phyloP scores from a whole-genome alignment of 495 filamentous ascomycete genomes.

The Collariella sp. region DNA sequence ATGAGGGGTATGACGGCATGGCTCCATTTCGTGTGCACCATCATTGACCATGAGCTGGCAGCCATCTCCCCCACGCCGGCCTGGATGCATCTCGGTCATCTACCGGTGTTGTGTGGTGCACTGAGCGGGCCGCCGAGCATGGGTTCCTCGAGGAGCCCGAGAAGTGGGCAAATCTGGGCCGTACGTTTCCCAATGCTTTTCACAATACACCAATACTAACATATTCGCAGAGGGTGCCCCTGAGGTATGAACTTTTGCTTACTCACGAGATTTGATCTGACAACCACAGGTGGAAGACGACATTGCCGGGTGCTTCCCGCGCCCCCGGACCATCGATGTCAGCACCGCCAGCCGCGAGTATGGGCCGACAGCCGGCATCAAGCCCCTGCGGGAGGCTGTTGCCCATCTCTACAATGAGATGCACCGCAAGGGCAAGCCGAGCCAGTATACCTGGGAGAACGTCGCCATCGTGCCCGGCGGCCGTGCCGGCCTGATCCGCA shows the following conservation, averaged over 20 bases:
- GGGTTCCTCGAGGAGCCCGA: conserved; percentile 75
- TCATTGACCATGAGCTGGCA: neutral
- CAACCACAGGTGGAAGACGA: conserved; percentile 63
- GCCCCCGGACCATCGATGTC: conserved; percentile 76
- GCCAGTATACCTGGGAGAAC: conserved; percentile 96
- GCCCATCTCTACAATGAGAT: conserved; percentile 88
- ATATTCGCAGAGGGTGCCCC: conserved; percentile 61
- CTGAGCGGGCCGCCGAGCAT: conserved; percentile 69
- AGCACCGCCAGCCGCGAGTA: conserved; percentile 73
- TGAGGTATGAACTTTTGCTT: conserved; percentile 38
- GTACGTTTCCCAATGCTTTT: conserved; percentile 11
- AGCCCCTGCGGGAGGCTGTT: conserved; percentile 79
- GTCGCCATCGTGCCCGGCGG: conserved; percentile 97
- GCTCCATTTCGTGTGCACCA: too few species aligned
- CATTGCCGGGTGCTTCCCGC: conserved; percentile 79
- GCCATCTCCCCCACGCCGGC: conserved; percentile 77
- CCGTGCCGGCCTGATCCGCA: conserved; percentile 83
- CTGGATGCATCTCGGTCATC: conserved; percentile 76
- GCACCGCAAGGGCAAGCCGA: conserved; percentile 78
- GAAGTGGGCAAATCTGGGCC: conserved; percentile 86
- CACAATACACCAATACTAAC: neutral
- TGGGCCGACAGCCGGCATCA: conserved; percentile 90
- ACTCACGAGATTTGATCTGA: neutral
- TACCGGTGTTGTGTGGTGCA: conserved; percentile 82
- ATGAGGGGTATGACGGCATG: conserved; percentile 51